phyloP scores from a whole-genome alignment of 352 stramenopile species.

The Phytophthora sansomeana region DNA sequence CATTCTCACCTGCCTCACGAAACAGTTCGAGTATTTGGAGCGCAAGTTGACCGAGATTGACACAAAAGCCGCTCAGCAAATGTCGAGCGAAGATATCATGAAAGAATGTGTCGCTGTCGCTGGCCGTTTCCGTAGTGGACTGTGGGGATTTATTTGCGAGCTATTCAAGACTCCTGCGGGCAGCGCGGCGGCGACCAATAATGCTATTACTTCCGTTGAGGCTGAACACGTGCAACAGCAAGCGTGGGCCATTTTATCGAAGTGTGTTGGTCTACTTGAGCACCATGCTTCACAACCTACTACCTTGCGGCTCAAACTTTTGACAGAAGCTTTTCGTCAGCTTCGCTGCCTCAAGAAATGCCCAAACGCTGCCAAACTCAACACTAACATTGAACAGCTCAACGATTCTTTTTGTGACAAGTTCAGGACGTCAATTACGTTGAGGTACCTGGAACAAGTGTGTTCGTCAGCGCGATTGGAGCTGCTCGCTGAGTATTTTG shows the following conservation, averaged over 20 bases:
- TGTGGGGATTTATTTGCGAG: constrained; percentile 83
- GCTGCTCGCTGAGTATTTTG: constrained; percentile 76
- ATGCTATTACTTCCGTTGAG: constrained; percentile 63
- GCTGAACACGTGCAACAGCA: constrained; percentile 73
- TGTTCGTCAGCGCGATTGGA: constrained; percentile 42
- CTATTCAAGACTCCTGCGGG: constrained; percentile 62
- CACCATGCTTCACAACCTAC: constrained; percentile 52
- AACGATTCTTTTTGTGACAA: constrained; percentile 73
- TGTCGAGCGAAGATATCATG: constrained; percentile 48
- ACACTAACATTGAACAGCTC: constrained; percentile 69
- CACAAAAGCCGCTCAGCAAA: constrained; percentile 17
- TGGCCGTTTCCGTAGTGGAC: constrained; percentile 67
- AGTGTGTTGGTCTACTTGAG: constrained; percentile 58
- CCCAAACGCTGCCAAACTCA: constrained; percentile 66
- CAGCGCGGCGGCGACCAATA: constrained; percentile 31
- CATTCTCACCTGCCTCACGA: constrained; percentile 67
- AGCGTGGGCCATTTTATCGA: constrained; percentile 64
- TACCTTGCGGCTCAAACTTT: constrained; percentile 47
- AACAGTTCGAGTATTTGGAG: constrained; percentile 76
- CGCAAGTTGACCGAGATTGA: constrained; percentile 50
- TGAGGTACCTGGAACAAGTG: constrained; percentile 61
- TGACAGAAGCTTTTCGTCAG: constrained; percentile 75
- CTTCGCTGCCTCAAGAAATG: constrained; percentile 76
- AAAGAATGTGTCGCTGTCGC: constrained; percentile 62
- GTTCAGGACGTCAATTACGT: constrained; percentile 66